Percentiles rank a stretch among this genome's conserved stretches.
These are phyloP conservation scores for Mycena belliarum DNA, from an alignment of 768 basidiomycete species.

Conservation along the genomic window DNA sequence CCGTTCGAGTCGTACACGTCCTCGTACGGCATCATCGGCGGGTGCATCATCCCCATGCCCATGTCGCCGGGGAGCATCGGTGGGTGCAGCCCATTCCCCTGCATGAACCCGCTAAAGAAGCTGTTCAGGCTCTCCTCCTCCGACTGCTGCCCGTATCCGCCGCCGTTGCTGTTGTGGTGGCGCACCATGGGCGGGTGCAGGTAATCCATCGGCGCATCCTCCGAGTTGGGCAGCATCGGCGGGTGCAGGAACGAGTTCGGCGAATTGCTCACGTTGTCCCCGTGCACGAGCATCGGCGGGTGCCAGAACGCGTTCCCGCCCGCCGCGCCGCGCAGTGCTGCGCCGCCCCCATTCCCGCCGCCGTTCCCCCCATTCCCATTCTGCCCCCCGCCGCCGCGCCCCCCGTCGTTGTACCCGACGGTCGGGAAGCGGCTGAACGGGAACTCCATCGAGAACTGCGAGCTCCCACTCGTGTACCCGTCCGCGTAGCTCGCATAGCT, in stretches of 20 bases:
- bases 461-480: conserved; percentile 59
- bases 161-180: not conserved
- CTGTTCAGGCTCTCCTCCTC: conserved; percentile 60
- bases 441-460: conserved; percentile 60
- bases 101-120: conserved; percentile 45
- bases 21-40: conserved; percentile 23
- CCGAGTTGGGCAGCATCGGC: conserved; percentile 60
- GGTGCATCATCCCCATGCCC: conserved; percentile 7
- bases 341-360: conserved; percentile 16
- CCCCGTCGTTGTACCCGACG: conserved; percentile 24
- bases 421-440: conserved; percentile 56
- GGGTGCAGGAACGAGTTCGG: conserved; percentile 61
- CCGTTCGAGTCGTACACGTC: conserved; percentile 17
- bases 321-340: conserved; percentile 46
- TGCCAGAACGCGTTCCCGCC: conserved; percentile 72
- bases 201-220: conserved; percentile 73
- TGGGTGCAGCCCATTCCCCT: conserved; percentile 36
- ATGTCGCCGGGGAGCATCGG: conserved; percentile 50
- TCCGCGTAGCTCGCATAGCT: conserved; percentile 65
- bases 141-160: conserved; percentile 29
- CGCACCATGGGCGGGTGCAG: conserved; percentile 60
- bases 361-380: not conserved
- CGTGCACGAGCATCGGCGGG: conserved; percentile 68
- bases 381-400: too few species aligned
- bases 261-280: conserved; percentile 39